Percentiles rank a stretch among this genome's conserved stretches.
Conservation (phyloP, 371 early-diverging fungal genomes). For the Circinella minor region DNA sequence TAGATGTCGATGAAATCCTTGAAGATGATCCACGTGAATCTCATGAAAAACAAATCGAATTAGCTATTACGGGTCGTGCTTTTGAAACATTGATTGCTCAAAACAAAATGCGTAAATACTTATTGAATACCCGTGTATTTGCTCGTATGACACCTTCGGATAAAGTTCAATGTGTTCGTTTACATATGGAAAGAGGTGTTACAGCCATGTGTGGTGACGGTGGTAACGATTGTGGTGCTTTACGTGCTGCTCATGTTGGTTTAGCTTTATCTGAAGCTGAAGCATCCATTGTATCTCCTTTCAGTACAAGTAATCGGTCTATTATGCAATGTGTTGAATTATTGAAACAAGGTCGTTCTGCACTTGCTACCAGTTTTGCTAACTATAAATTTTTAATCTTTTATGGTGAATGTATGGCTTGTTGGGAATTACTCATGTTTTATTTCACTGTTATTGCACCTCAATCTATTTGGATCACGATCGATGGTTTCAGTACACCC, state of each 20-base stretch:
- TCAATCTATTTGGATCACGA: constrained; percentile 73
- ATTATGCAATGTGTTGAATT: constrained; percentile 64
- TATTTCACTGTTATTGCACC: constrained; percentile 60
- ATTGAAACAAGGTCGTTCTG: constrained; percentile 71
- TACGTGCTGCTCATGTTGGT: constrained; percentile 93
- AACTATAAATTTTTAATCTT: constrained; percentile 77
- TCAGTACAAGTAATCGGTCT: constrained; percentile 59
- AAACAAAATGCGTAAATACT: constrained; percentile 39
- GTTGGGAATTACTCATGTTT: constrained; percentile 58
- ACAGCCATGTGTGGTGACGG: constrained; percentile 99
- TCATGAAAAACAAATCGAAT: constrained; percentile 48
- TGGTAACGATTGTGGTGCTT: constrained; percentile 96
- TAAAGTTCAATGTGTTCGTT: constrained; percentile 67
- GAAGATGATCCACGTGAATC: constrained; percentile 30
- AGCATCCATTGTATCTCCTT: constrained; percentile 86
- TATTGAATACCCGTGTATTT: constrained; percentile 67
- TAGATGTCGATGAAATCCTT: constrained; percentile 13
- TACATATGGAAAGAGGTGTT: constrained; percentile 49
- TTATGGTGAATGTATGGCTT: constrained; percentile 77
- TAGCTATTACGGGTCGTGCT: constrained; percentile 73
- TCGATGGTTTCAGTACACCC: constrained; percentile 68
- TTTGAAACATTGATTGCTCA: constrained; percentile 51
- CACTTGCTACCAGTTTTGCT: constrained; percentile 76
- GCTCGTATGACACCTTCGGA: constrained; percentile 80
- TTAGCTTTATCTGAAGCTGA: constrained; percentile 84